Conservation (phyloP, 148 eudicot species). For the Amaranthus hypochondriacus region DNA sequence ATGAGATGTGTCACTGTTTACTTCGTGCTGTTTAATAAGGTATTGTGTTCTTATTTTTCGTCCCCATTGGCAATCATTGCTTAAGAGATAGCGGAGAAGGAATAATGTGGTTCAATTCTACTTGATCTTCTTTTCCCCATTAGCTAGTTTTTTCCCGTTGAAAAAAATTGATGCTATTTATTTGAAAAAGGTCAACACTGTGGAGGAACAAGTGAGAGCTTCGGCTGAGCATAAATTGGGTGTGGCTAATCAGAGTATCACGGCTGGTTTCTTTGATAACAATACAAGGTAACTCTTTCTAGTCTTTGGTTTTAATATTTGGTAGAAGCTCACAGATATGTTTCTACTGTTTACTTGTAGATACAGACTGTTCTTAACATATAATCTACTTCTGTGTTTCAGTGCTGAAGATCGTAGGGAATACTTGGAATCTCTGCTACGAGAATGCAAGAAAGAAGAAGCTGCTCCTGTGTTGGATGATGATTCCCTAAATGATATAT, state of each 20-base stretch:
- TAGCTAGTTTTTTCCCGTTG: too few relatives aligned
- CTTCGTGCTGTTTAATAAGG: too few relatives aligned
- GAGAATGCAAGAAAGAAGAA: conserved; percentile 97
- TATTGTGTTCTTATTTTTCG: too few relatives aligned
- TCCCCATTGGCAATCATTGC: too few relatives aligned
- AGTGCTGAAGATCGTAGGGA: conserved; percentile 99
- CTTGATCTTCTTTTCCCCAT: too few relatives aligned
- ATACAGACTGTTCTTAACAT: background rate
- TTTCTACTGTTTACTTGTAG: background rate
- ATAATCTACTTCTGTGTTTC: conserved; percentile 18
- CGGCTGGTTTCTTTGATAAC: conserved; percentile 98
- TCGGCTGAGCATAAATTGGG: conserved; percentile 99
- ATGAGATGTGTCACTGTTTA: too few relatives aligned
- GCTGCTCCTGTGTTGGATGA: conserved; percentile 91
- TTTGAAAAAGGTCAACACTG: conserved; percentile 64
- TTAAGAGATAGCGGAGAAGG: too few relatives aligned
- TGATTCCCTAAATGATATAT: conserved; percentile 82
- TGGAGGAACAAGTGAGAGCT: conserved; percentile 98
- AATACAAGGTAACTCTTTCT: conserved; percentile 64
- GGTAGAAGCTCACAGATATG: background rate
- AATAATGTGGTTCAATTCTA: too few relatives aligned
- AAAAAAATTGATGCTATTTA: background rate
- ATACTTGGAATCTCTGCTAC: conserved; percentile 86
- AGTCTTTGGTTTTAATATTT: conserved; percentile 10
- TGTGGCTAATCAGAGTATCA: conserved; percentile 98